Conservation (phyloP, 495 filamentous ascomycete genomes). For the Aspergillus incahuasiensis region DNA sequence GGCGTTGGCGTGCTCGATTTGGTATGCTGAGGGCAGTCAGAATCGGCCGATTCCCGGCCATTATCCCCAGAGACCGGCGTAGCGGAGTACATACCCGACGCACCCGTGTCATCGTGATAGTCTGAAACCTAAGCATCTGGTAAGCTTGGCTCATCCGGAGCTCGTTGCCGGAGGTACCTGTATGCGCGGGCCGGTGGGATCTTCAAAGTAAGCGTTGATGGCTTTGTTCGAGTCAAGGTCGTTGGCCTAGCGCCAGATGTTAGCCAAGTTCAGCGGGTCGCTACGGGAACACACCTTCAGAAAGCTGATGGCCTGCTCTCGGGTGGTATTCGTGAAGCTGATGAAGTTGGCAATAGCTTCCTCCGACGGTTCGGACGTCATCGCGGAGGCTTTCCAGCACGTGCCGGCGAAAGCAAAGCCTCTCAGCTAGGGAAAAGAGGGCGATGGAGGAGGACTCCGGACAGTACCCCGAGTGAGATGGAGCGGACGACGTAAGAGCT, state of each 20-base stretch:
- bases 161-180: slow-evolving; percentile 23
- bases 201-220: slow-evolving; percentile 51
- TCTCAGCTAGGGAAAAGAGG: neutral
- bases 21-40: slow-evolving; percentile 43
- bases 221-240: slow-evolving; percentile 45
- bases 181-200: slow-evolving; percentile 36
- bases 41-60: too few relatives aligned
- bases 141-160: slow-evolving; percentile 8
- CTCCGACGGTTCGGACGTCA: slow-evolving; percentile 43
- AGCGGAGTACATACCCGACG: slow-evolving; percentile 17
- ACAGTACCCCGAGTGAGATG: neutral
- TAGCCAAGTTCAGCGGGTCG: neutral
- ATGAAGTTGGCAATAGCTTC: slow-evolving; percentile 45
- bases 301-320: slow-evolving; percentile 44
- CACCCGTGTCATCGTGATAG: slow-evolving; percentile 23
- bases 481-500: slow-evolving; percentile 18
- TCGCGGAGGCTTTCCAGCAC: slow-evolving; percentile 15
- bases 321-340: slow-evolving; percentile 42
- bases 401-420: neutral
- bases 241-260: slow-evolving; percentile 36
- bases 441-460: neutral
- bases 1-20: slow-evolving; percentile 52
- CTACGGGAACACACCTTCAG: slow-evolving; percentile 32
- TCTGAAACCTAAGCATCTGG: slow-evolving; percentile 14
- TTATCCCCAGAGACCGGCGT: too few relatives aligned